phyloP scores from a whole-genome alignment of 116 monocot species.

The Cymodocea nodosa region DNA sequence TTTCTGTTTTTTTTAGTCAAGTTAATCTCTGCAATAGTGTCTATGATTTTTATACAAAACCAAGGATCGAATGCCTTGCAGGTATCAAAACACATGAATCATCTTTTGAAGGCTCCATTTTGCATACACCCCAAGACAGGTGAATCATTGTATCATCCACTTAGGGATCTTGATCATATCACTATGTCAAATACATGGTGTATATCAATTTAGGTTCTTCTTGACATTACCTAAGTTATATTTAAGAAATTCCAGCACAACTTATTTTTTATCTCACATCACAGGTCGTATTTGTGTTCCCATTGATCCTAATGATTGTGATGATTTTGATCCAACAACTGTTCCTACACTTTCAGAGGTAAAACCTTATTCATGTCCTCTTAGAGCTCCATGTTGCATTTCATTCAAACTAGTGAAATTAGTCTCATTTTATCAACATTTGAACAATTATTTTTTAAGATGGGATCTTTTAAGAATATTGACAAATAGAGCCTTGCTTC shows the following conservation, averaged over 20 bases:
- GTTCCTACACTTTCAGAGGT: slow-evolving; percentile 82
- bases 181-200: not conserved
- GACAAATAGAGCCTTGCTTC: too few species aligned
- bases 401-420: too few species aligned
- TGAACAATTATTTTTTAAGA: too few species aligned
- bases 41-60: not conserved
- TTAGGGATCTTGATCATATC: not conserved
- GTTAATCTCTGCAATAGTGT: not conserved
- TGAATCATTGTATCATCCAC: slow-evolving; percentile 4
- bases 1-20: not conserved
- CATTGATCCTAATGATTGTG: slow-evolving; percentile 83
- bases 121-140: slow-evolving; percentile 97
- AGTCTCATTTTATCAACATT: too few species aligned
- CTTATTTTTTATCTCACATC: slow-evolving; percentile 4
- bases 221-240: not conserved
- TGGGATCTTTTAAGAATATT: too few species aligned
- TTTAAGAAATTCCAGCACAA: not conserved
- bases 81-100: slow-evolving; percentile 98
- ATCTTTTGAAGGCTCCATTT: slow-evolving; percentile 92
- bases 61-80: slow-evolving; percentile 7
- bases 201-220: not conserved
- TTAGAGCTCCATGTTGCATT: too few species aligned
- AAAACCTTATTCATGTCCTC: not conserved
- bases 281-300: slow-evolving; percentile 90
- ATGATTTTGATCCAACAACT: slow-evolving; percentile 70